Percentiles rank a stretch among this genome's conserved stretches.
phyloP scores from a whole-genome alignment of 305 asterid species.

The Lippia alba region DNA sequence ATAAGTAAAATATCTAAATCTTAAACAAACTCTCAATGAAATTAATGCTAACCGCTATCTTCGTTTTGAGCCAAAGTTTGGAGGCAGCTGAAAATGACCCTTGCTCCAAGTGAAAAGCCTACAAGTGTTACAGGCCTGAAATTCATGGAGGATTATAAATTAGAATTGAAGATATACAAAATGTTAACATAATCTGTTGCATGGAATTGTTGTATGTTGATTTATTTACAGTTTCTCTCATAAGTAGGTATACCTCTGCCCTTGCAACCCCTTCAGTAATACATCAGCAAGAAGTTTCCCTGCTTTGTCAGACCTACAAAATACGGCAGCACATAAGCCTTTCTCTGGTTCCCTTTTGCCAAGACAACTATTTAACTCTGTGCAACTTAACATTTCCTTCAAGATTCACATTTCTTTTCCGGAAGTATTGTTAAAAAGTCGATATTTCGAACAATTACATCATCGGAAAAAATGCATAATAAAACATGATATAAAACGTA shows the following conservation, averaged over 20 bases:
- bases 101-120: constrained; percentile 98
- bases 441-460: too few species aligned
- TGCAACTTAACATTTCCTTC: too few species aligned
- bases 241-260: constrained; percentile 74
- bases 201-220: constrained; percentile 24
- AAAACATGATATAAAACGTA: too few species aligned
- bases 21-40: too few species aligned
- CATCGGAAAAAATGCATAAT: too few species aligned
- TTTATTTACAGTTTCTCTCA: constrained; percentile 2
- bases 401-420: too few species aligned
- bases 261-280: constrained; percentile 85
- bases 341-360: too few species aligned
- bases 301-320: constrained; percentile 85
- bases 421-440: too few species aligned
- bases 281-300: constrained; percentile 92
- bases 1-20: too few species aligned
- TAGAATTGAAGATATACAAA: constrained; percentile 21
- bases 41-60: constrained; percentile 50
- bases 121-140: constrained; percentile 96
- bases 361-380: too few species aligned
- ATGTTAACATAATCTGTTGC: constrained; percentile 12
- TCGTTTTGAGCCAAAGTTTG: constrained; percentile 77
- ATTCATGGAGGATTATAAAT: constrained; percentile 29
- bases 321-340: constrained; percentile 28
- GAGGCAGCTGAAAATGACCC: constrained; percentile 93